Evolutionary conservation across 2,329 filamentous ascomycete species (phyloP).

Genomic region (Shiraia sp.): DNA sequence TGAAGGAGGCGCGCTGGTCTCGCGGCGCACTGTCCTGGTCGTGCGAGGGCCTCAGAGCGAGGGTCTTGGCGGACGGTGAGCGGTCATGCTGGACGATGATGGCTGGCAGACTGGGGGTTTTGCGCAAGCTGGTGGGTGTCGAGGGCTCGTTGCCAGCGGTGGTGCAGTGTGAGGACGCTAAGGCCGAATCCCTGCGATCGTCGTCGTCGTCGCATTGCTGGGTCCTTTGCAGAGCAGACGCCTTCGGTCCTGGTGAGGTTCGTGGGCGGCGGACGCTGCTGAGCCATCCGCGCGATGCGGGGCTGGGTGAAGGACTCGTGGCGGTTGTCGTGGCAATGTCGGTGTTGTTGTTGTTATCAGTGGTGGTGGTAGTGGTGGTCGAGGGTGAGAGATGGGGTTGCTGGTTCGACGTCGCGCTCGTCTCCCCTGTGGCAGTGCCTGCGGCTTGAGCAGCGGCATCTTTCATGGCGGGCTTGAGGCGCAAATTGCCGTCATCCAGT

Average conservation of each 20-base stretch:
- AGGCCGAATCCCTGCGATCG: slow-evolving; percentile 44
- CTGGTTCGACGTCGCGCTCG: not conserved
- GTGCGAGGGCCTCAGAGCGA: slow-evolving; percentile 9
- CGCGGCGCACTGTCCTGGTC: slow-evolving; percentile 8
- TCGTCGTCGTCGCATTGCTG: slow-evolving; percentile 38
- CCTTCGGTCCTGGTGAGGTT: slow-evolving; percentile 42
- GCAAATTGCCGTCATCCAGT: slow-evolving; percentile 35
- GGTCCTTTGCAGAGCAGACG: slow-evolving; percentile 35
- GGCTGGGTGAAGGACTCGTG: slow-evolving; percentile 18
- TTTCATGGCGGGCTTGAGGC: slow-evolving; percentile 34
- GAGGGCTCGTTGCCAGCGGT: slow-evolving; percentile 37
- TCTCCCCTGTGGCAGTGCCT: slow-evolving; percentile 21
- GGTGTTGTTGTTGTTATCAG: slow-evolving; percentile 2
- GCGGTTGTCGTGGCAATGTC: slow-evolving; percentile 15
- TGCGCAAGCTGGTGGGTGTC: slow-evolving; percentile 36
- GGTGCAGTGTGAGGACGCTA: slow-evolving; percentile 43
- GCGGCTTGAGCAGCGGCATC: slow-evolving; percentile 32
- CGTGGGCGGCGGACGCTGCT: slow-evolving; percentile 42
- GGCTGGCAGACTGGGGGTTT: slow-evolving; percentile 49
- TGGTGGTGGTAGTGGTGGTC: slow-evolving; percentile 5
- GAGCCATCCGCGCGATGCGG: slow-evolving; percentile 42
- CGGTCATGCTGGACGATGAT: slow-evolving; percentile 51
- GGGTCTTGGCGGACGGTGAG: slow-evolving; percentile 6
- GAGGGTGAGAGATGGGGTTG: slow-evolving; percentile 2
- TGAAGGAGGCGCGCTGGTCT: slow-evolving; percentile 42